Conservation (phyloP, 2,329 filamentous ascomycete species). For the Huntiella decipiens region DNA sequence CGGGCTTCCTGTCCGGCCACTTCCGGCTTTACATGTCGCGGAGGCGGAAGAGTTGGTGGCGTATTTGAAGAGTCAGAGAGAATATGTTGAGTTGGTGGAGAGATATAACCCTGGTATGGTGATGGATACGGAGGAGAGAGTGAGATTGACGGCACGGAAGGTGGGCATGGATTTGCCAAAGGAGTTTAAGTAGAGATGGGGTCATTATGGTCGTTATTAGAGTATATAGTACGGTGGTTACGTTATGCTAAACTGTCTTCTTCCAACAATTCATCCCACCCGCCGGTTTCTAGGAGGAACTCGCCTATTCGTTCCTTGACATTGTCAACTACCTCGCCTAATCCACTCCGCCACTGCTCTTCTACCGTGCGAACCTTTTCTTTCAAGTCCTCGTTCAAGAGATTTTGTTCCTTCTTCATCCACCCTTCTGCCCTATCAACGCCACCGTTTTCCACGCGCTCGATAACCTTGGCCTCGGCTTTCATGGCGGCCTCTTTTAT, state of each 20-base stretch:
- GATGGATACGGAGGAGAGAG: constrained; percentile 69
- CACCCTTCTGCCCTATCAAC: constrained; percentile 24
- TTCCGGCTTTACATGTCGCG: constrained; percentile 9
- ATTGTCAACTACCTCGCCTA: constrained; percentile 57
- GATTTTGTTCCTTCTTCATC: constrained; percentile 41
- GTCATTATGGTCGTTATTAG: not conserved
- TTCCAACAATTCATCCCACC: constrained; percentile 66
- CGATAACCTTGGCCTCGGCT: constrained; percentile 47
- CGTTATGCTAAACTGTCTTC: constrained; percentile 23
- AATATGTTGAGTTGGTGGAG: constrained; percentile 65
- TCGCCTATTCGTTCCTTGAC: constrained; percentile 57
- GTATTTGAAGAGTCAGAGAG: constrained; percentile 71
- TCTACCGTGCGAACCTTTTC: constrained; percentile 85
- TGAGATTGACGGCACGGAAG: constrained; percentile 63
- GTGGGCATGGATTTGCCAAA: constrained; percentile 79
- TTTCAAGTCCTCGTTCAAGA: constrained; percentile 70
- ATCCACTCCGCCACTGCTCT: constrained; percentile 71
- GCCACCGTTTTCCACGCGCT: constrained; percentile 26
- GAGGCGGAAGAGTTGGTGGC: constrained; percentile 55
- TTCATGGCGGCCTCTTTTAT: constrained; percentile 62
- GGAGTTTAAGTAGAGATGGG: constrained; percentile 25
- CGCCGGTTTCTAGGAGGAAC: constrained; percentile 58
- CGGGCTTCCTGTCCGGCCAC: not conserved
- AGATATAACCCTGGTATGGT: constrained; percentile 86
- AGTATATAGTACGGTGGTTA: not conserved